These are phyloP conservation scores for Colletotrichum gloeosporioides DNA, from an alignment of 2,329 filamentous ascomycete genomes.

Conservation along the genomic window DNA sequence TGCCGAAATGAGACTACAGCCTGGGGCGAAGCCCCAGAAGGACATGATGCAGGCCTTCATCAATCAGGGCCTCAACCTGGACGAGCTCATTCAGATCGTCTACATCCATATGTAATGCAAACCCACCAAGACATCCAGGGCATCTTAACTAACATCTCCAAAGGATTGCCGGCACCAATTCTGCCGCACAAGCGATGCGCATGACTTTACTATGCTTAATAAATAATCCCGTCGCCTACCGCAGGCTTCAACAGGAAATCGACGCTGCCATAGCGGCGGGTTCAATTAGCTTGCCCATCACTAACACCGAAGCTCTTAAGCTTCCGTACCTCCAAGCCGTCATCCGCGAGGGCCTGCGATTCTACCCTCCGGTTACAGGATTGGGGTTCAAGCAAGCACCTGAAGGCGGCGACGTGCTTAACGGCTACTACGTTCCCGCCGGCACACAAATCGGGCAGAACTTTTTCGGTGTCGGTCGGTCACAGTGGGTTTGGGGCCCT, in stretches of 20 bases:
- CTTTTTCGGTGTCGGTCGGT: slow-evolving; percentile 58
- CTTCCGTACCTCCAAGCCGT: slow-evolving; percentile 63
- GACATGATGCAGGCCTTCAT: slow-evolving; percentile 47
- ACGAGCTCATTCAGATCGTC: slow-evolving; percentile 42
- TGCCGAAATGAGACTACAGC: slow-evolving; percentile 30
- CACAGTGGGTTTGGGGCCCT: slow-evolving; percentile 57
- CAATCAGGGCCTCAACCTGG: slow-evolving; percentile 37
- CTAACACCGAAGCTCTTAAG: slow-evolving; percentile 52
- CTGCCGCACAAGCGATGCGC: slow-evolving; percentile 65
- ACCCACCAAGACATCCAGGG: rapidly evolving
- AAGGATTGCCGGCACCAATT: slow-evolving; percentile 66
- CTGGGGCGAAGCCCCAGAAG: slow-evolving; percentile 28
- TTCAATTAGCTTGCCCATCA: slow-evolving; percentile 40
- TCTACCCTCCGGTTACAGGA: slow-evolving; percentile 58
- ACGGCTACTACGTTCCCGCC: slow-evolving; percentile 55
- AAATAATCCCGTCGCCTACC: slow-evolving; percentile 48
- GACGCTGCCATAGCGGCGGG: slow-evolving; percentile 41
- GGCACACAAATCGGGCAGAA: slow-evolving; percentile 60
- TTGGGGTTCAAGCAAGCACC: slow-evolving; percentile 61
- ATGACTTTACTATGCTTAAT: slow-evolving; percentile 57
- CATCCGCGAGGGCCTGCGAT: slow-evolving; percentile 60
- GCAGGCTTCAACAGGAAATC: slow-evolving; percentile 47
- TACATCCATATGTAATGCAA: slow-evolving; percentile 41
- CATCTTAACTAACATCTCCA: neutral
- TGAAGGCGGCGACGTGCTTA: slow-evolving; percentile 54